Percentiles rank a stretch among this genome's conserved stretches.
phyloP scores from a whole-genome alignment of 495 filamentous ascomycete species.

The Penicillium riverlandense region DNA sequence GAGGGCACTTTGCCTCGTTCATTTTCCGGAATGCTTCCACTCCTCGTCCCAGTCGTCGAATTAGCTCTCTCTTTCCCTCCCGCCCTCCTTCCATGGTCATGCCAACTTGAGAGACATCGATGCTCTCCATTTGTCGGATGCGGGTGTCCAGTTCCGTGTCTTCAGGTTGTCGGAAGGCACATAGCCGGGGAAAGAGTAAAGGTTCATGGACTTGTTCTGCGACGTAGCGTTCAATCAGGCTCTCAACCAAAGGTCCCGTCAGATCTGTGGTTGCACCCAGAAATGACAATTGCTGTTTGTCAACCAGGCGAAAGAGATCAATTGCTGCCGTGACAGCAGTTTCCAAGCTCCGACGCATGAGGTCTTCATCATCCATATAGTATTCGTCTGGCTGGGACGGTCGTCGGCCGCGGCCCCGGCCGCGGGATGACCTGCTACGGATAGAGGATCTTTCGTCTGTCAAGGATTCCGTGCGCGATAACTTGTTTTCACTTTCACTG shows the following conservation, averaged over 20 bases:
- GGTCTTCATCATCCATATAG: constrained; percentile 78
- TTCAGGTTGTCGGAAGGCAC: constrained; percentile 66
- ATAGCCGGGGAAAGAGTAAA: constrained; percentile 75
- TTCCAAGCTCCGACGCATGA: constrained; percentile 80
- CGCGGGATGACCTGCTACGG: constrained; percentile 28
- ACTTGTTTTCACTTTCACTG: constrained; percentile 16
- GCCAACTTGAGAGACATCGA: constrained; percentile 92
- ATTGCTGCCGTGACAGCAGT: constrained; percentile 89
- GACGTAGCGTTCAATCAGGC: constrained; percentile 91
- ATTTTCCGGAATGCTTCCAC: constrained; percentile 90
- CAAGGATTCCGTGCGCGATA: constrained; percentile 16
- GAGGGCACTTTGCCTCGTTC: constrained; percentile 73
- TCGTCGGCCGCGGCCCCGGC: constrained; percentile 27
- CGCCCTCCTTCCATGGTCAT: constrained; percentile 70
- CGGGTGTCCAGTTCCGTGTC: constrained; percentile 88
- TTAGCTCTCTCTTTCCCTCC: constrained; percentile 64
- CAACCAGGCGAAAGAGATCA: constrained; percentile 90
- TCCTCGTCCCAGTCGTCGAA: constrained; percentile 61
- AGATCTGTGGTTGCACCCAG: constrained; percentile 90
- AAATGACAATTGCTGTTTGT: constrained; percentile 89
- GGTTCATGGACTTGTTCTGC: constrained; percentile 88
- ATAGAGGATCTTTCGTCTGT: constrained; percentile 28
- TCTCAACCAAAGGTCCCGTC: constrained; percentile 85
- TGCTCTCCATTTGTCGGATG: constrained; percentile 83
- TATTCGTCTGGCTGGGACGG: constrained; percentile 45